phyloP scores from a whole-genome alignment of 2,329 filamentous ascomycete species.

The Monosporascus sp. region DNA sequence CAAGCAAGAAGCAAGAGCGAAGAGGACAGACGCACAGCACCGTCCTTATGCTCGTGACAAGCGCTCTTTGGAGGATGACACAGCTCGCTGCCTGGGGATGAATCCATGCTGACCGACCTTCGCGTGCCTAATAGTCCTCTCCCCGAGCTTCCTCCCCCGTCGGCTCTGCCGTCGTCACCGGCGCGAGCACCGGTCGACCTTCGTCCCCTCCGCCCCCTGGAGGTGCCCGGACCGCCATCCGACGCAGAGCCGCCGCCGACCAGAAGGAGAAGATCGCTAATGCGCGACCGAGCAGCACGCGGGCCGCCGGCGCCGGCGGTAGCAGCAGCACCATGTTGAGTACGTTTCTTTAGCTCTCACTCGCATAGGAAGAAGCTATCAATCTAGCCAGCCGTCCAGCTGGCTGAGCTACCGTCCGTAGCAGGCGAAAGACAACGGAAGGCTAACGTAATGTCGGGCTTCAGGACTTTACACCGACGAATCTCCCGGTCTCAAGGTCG shows the following conservation, averaged over 20 bases:
- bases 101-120: conserved; percentile 4
- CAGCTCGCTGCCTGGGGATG: not conserved
- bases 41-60: not conserved
- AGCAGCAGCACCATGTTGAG: conserved; percentile 98
- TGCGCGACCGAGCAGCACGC: conserved; percentile 84
- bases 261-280: conserved; percentile 97
- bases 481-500: conserved; percentile 93
- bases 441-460: not conserved
- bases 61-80: not conserved
- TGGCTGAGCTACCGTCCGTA: no score
- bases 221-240: conserved; percentile 90
- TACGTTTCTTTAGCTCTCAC: conserved; percentile 41
- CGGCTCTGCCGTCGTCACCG: conserved; percentile 54
- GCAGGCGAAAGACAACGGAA: no score
- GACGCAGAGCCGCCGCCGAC: conserved; percentile 90
- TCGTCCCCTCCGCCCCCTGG: conserved; percentile 86
- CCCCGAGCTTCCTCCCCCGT: conserved; percentile 56
- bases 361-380: conserved; percentile 3
- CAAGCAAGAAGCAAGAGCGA: no score
- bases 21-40: not conserved
- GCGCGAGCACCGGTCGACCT: conserved; percentile 68
- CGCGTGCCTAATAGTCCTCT: conserved; percentile 42
- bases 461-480: conserved; percentile 94
- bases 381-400: no score
- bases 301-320: conserved; percentile 88